These are phyloP conservation scores for Trichoderma sp. DNA, from an alignment of 2,329 filamentous ascomycete genomes.

Conservation along the genomic window DNA sequence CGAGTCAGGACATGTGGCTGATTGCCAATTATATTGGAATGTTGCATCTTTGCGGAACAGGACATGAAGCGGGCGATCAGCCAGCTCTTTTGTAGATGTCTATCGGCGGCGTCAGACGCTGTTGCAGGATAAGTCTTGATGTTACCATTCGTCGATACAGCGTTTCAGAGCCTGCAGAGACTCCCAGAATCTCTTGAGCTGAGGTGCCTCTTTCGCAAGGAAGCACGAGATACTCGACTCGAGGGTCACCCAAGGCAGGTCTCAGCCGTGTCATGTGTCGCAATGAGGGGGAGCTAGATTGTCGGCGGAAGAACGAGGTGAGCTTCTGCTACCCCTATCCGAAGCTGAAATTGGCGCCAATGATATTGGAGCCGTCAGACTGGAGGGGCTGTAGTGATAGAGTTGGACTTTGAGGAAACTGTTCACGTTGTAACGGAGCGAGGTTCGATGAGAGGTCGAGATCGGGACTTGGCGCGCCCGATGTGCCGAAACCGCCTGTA, in stretches of 20 bases:
- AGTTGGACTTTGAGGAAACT: too few species aligned
- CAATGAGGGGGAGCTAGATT: slow-evolving; percentile 2
- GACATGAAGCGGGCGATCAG: not conserved
- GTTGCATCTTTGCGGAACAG: not conserved
- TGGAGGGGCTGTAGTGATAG: not conserved
- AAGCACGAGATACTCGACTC: not conserved
- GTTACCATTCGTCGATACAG: too few species aligned
- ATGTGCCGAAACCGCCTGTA: slow-evolving; percentile 1
- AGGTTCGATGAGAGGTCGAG: not conserved
- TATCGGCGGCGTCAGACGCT: not conserved
- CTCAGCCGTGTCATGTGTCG: slow-evolving; percentile 16
- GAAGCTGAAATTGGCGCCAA: not conserved
- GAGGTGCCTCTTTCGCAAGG: not conserved
- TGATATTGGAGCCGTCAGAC: not conserved
- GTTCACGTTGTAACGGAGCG: not conserved
- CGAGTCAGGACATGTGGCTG: not conserved
- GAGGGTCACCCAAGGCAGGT: not conserved
- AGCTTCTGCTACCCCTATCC: not conserved
- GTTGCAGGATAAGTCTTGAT: not conserved
- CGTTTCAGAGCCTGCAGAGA: not conserved
- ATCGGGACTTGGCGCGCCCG: slow-evolving; percentile 7
- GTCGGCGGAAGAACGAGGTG: not conserved
- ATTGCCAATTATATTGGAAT: not conserved
- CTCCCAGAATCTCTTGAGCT: not conserved
- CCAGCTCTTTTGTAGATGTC: not conserved